These are phyloP conservation scores for Karstenula rhodostoma DNA, from an alignment of 2,329 filamentous ascomycete genomes.

Conservation along the genomic window DNA sequence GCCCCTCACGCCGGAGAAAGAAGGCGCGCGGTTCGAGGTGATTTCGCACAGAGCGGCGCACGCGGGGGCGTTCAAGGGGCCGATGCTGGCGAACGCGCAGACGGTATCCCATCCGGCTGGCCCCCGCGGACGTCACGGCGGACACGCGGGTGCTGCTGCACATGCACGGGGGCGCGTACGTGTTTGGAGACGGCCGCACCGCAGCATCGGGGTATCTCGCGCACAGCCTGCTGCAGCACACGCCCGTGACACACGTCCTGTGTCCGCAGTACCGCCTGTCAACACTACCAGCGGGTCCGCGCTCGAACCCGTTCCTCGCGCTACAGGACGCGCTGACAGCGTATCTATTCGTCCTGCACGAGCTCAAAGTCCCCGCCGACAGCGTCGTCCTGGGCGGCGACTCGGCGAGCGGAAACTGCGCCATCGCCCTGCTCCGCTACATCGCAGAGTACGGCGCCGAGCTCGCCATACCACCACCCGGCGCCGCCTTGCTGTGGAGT, in stretches of 20 bases:
- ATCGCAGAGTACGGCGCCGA: constrained; percentile 51
- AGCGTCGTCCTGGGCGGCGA: constrained; percentile 59
- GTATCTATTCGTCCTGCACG: constrained; percentile 57
- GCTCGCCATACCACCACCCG: constrained; percentile 45
- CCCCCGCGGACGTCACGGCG: constrained; percentile 12
- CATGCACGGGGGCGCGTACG: constrained; percentile 60
- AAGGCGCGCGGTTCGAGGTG: constrained; percentile 51
- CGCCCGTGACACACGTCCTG: constrained; percentile 52
- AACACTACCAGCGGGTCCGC: constrained; percentile 45
- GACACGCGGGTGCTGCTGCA: constrained; percentile 52
- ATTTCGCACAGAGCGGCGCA: constrained; percentile 32
- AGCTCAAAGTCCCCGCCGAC: constrained; percentile 48
- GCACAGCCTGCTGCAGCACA: constrained; percentile 46
- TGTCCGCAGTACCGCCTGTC: constrained; percentile 59
- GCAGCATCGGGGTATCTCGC: constrained; percentile 42
- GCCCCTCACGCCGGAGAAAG: constrained; percentile 45
- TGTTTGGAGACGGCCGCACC: constrained; percentile 54
- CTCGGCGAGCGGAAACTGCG: constrained; percentile 59
- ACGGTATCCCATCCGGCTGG: constrained; percentile 46
- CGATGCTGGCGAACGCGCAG: constrained; percentile 38
- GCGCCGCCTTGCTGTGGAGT: constrained; percentile 53
- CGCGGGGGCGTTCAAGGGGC: constrained; percentile 34
- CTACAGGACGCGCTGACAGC: constrained; percentile 59
- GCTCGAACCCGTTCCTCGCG: constrained; percentile 57
- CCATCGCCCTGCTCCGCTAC: constrained; percentile 57